Evolutionary conservation across 2,329 filamentous ascomycete genomes (phyloP), one percentile per base, ranked within the genome.

Genomic region (Coleophoma cylindrospora): DNA sequence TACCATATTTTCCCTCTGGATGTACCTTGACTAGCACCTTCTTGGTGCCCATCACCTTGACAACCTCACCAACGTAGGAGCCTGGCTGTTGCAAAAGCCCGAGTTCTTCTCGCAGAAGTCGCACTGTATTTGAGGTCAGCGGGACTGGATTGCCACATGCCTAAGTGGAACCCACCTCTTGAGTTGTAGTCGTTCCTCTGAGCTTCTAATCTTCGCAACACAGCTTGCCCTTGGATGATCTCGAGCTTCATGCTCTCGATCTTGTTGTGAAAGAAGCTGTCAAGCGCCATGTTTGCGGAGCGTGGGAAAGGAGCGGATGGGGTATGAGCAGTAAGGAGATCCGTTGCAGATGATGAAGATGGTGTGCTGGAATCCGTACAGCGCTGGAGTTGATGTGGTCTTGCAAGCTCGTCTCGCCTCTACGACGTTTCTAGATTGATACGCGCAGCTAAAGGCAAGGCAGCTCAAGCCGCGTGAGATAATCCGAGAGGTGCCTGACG

Each of bases 201-300:
- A 61, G 94, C 94, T 78, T 99, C 94, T 63, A 99, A 82, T 67
- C 94, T 85, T 61, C 94, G 87, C 56, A 99, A 79, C 51, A 96
- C 91, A 50, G 94, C 92, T 75, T 99, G 94, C 50, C 94, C 92
- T 74, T 97, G 92, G 70, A 99, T 92, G 70, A 99, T 99, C 83
- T 99, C 92, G 70, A 99, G 91, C 87, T 97, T 97, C 89, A 97
- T 96, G 70, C 88, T 86, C 89, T 99, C 94, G 75, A 97, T 97
- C 81, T 99, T 99, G 80, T 97, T 97, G 76, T 94, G 89, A 73
- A 95, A 99, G 77, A 96, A 99, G 74, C 88, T 95, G 74, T 97
- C 94, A 75, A 99, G 89, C 82, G 92, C 91, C 94, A 99, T 99
- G 70, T 68, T 27, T 27, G 27, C 27, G 27, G 27, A 27, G 27